Conservation (phyloP, 2,329 filamentous ascomycete species). For the Dichotomopilus funicola region DNA sequence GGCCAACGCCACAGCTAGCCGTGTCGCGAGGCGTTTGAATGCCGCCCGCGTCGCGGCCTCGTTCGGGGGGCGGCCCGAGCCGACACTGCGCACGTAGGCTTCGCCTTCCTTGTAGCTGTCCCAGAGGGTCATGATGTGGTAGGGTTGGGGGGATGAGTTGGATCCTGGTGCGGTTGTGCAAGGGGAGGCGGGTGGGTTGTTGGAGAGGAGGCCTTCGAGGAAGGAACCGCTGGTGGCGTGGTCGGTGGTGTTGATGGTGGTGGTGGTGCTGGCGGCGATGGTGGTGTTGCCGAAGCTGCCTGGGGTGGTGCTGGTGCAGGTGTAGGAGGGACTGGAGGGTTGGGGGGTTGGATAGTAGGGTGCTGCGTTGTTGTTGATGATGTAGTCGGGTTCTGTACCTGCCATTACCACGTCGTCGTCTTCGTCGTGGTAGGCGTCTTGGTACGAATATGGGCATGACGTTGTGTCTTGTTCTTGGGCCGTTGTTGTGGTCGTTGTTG, state of each 20-base stretch:
- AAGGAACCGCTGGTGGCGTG: not conserved
- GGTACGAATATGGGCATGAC: no score
- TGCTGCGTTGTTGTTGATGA: no score
- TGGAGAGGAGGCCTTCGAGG: not conserved
- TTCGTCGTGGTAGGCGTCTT: no score
- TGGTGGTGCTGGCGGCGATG: not conserved
- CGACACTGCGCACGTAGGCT: constrained; percentile 7
- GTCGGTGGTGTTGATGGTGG: not conserved
- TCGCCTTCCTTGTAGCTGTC: constrained; percentile 18
- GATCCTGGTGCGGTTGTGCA: no score
- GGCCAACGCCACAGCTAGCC: constrained; percentile 16
- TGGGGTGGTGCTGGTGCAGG: no score
- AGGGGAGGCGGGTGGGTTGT: not conserved
- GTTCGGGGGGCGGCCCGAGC: not conserved
- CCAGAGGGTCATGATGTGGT: constrained; percentile 14
- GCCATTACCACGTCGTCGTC: no score
- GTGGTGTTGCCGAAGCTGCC: not conserved
- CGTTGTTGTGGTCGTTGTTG: no score
- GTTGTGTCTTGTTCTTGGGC: no score
- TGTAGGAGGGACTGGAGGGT: no score
- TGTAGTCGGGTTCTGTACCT: no score
- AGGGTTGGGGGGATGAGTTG: not conserved
- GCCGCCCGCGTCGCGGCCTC: constrained; percentile 11
- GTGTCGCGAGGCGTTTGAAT: constrained; percentile 18
- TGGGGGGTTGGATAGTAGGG: no score